Conservation (phyloP, 306 rosid genomes). For the Bauhinia variegata region DNA sequence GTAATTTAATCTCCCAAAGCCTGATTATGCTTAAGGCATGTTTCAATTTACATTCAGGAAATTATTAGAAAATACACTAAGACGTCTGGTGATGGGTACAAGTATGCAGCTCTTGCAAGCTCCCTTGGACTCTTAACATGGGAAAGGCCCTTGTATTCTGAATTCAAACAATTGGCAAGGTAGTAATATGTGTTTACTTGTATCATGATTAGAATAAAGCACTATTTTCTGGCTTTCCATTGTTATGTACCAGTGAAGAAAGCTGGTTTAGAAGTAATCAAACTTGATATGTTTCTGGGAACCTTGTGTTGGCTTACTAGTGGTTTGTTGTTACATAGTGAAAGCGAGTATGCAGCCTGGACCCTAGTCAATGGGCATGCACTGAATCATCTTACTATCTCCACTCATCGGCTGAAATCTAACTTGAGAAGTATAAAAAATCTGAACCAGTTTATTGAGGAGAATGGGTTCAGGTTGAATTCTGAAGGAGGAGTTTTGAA, state of each 20-base stretch:
- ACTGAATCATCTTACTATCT: conserved; percentile 86
- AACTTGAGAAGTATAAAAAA: conserved; percentile 62
- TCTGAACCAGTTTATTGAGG: conserved; percentile 78
- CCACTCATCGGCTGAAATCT: conserved; percentile 79
- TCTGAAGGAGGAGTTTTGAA: conserved; percentile 90
- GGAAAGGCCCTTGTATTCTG: conserved; percentile 77
- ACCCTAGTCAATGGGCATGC: conserved; percentile 93
- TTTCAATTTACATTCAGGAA: conserved; percentile 51
- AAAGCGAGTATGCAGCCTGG: conserved; percentile 99
- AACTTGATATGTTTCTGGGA: not conserved
- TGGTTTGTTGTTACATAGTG: conserved; percentile 51
- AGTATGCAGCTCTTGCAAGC: conserved; percentile 84
- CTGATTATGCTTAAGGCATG: conserved; percentile 1
- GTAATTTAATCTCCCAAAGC: conserved; percentile 11
- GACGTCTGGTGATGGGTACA: conserved; percentile 59
- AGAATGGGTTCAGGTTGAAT: conserved; percentile 76
- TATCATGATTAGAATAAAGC: not conserved
- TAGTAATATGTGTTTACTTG: conserved; percentile 30
- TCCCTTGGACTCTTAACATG: conserved; percentile 80
- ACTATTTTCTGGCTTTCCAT: conserved; percentile 5
- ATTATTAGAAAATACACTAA: conserved; percentile 73
- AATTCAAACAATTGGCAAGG: conserved; percentile 83
- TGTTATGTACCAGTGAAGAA: not conserved
- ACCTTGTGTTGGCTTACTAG: conserved; percentile 4
- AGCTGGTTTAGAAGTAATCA: not conserved